Evolutionary conservation across 108 stramenopile species (phyloP).

Genomic region (Cyclotella kingstonii): DNA sequence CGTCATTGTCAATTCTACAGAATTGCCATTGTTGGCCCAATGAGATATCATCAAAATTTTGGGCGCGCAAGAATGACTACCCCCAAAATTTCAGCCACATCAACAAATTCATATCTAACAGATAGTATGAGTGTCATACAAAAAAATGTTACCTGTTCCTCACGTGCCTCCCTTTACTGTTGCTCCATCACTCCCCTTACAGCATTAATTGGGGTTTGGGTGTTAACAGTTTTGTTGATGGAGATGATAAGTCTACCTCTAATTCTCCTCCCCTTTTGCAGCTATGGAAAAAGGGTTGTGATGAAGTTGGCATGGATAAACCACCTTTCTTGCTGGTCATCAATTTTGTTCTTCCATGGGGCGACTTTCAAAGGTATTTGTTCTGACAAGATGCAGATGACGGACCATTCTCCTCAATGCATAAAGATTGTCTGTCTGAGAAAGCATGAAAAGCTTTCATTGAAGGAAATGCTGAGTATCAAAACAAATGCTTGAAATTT

Average conservation of each 20-base stretch:
- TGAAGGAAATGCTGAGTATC: conserved; percentile 32
- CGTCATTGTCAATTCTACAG: too few species aligned
- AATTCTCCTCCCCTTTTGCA: conserved; percentile 25
- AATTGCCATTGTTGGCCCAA: too few species aligned
- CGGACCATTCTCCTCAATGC: conserved; percentile 28
- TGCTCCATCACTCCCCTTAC: too few species aligned
- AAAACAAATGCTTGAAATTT: conserved; percentile 42
- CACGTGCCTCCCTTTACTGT: too few species aligned
- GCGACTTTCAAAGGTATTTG: conserved; percentile 43
- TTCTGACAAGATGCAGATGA: conserved; percentile 45
- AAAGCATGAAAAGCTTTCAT: conserved; percentile 39
- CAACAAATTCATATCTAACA: too few species aligned
- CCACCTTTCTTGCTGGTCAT: conserved; percentile 37
- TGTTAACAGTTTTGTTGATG: conserved; percentile 43
- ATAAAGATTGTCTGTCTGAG: conserved; percentile 33
- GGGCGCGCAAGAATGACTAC: too few species aligned
- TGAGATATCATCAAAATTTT: too few species aligned
- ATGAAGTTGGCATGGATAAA: conserved; percentile 16
- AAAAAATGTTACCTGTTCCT: too few species aligned
- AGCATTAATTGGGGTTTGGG: conserved; percentile 44
- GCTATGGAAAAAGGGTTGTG: conserved; percentile 31
- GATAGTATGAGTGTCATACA: too few species aligned
- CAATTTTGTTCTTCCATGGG: conserved; percentile 45
- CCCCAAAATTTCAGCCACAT: too few species aligned
- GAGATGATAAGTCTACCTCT: background rate